A percentile compares a stretch with the other conserved stretches of the same genome.
phyloP scores from a whole-genome alignment of 495 filamentous ascomycete genomes.

The Echria macrotheca region DNA sequence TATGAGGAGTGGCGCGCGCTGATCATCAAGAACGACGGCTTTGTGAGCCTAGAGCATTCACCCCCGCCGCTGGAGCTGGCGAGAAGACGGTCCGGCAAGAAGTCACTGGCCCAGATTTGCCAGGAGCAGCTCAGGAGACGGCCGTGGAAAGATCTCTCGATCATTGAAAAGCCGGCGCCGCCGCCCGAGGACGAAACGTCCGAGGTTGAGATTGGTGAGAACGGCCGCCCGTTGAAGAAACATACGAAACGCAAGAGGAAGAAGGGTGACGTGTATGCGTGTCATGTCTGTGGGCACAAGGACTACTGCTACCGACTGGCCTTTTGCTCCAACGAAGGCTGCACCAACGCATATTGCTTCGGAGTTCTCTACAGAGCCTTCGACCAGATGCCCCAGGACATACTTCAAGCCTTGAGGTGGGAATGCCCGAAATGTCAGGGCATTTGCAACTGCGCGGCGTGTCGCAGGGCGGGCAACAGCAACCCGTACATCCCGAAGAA shows the following conservation, averaged over 20 bases:
- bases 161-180: conserved; percentile 25
- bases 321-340: conserved; percentile 59
- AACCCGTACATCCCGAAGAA: conserved; percentile 74
- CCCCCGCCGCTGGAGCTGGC: conserved; percentile 61
- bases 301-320: conserved; percentile 78
- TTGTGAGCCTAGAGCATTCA: conserved; percentile 51
- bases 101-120: conserved; percentile 80
- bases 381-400: conserved; percentile 71
- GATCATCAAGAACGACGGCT: conserved; percentile 62
- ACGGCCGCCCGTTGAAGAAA: conserved; percentile 45
- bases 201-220: conserved; percentile 41
- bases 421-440: conserved; percentile 78
- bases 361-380: conserved; percentile 84
- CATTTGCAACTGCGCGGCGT: conserved; percentile 78
- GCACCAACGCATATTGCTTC: conserved; percentile 74
- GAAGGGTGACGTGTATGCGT: conserved; percentile 47
- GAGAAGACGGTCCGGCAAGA: conserved; percentile 56
- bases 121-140: conserved; percentile 74
- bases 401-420: conserved; percentile 77
- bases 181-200: conserved; percentile 40
- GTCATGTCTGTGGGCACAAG: conserved; percentile 74
- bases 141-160: conserved; percentile 56
- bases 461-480: conserved; percentile 46
- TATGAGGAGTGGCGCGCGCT: conserved; percentile 78
- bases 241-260: conserved; percentile 37